Evolutionary conservation across 2,329 filamentous ascomycete species (phyloP).

Genomic region (Microsporum audouinii): DNA sequence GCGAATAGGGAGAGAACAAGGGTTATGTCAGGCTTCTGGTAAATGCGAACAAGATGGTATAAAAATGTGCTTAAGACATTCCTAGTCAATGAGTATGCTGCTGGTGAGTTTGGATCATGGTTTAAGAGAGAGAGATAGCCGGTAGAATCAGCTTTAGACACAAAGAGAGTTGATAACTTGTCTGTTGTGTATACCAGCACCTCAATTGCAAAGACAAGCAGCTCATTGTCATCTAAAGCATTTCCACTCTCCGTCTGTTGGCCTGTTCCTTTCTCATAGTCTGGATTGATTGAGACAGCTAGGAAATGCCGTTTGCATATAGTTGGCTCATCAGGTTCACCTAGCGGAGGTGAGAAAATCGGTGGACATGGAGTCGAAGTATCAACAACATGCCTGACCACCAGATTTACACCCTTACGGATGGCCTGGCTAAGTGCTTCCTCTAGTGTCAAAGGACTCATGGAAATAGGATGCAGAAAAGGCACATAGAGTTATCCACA

Average conservation of each 20-base stretch:
- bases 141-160: conserved; percentile 94
- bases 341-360: conserved; percentile 68
- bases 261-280: background rate
- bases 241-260: conserved; percentile 20
- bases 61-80: conserved; percentile 65
- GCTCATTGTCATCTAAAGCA: conserved; percentile 29
- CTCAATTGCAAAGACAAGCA: conserved; percentile 75
- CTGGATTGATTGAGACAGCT: conserved; percentile 41
- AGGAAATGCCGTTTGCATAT: conserved; percentile 79
- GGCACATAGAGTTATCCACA: background rate
- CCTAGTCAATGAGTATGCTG: conserved; percentile 48
- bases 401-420: conserved; percentile 48
- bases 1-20: conserved; percentile 84
- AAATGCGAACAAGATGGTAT: conserved; percentile 57
- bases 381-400: conserved; percentile 76
- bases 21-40: conserved; percentile 53
- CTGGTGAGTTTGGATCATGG: conserved; percentile 45
- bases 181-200: conserved; percentile 76
- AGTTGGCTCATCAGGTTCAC: conserved; percentile 60
- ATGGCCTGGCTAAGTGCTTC: conserved; percentile 43
- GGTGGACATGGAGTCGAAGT: conserved; percentile 62
- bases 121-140: conserved; percentile 64
- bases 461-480: background rate
- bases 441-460: conserved; percentile 16
- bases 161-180: conserved; percentile 74